These are phyloP conservation scores for Saussurea involucrata DNA, from an alignment of 129 eudicot genomes.

Conservation along the genomic window DNA sequence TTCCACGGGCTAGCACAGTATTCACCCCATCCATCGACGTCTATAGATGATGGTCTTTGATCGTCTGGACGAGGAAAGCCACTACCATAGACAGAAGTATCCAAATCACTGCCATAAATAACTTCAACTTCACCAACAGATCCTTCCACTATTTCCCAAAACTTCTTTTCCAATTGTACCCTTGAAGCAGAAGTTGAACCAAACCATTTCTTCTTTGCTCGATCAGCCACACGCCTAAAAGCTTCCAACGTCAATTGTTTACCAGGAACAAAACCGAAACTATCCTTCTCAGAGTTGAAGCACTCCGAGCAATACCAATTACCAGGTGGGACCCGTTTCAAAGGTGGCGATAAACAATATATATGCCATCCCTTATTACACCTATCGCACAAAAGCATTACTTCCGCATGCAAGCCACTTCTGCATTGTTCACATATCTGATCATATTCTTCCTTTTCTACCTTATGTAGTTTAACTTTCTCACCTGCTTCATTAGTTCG, in stretches of 20 bases:
- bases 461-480: constrained; percentile 34
- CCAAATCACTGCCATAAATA: constrained; percentile 97
- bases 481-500: constrained; percentile 62
- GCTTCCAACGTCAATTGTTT: constrained; percentile 71
- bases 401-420: constrained; percentile 98
- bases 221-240: constrained; percentile 86
- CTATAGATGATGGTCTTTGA: constrained; percentile 59
- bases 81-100: constrained; percentile 91
- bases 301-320: constrained; percentile 98
- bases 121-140: constrained; percentile 94
- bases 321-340: constrained; percentile 78
- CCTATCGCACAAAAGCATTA: constrained; percentile 93
- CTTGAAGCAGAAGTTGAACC: constrained; percentile 69
- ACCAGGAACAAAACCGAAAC: constrained; percentile 95
- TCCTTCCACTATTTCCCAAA: constrained; percentile 99
- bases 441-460: constrained; percentile 50
- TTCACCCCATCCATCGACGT: constrained; percentile 60
- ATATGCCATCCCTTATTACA: constrained; percentile 98
- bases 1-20: constrained; percentile 91
- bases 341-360: constrained; percentile 92
- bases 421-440: constrained; percentile 95
- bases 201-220: constrained; percentile 91
- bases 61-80: constrained; percentile 82
- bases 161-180: constrained; percentile 84
- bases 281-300: constrained; percentile 87